These are phyloP conservation scores for Magnusiomyces tetraspermus DNA, from an alignment of 1,139 yeast species.

Conservation along the genomic window DNA sequence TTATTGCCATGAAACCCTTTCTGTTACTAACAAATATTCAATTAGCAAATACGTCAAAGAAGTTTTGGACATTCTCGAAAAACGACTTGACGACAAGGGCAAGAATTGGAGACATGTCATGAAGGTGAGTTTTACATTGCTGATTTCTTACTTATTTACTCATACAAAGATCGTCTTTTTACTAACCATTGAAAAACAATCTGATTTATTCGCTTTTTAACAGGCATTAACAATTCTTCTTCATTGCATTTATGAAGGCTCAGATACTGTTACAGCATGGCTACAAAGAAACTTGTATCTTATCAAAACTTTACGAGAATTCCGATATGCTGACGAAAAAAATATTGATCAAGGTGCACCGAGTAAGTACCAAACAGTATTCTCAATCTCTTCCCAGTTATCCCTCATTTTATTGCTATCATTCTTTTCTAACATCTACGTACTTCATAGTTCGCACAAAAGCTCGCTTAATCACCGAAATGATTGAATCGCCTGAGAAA, in stretches of 20 bases:
- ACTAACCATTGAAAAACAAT: neutral
- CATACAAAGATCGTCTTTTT: neutral
- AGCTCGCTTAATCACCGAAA: constrained; percentile 24
- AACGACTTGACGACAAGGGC: constrained; percentile 78
- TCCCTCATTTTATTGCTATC: neutral
- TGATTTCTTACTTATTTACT: neutral
- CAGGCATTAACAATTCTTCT: constrained; percentile 70
- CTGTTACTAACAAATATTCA: no score
- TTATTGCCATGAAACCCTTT: no score
- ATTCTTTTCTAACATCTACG: neutral
- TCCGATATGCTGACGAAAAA: constrained; percentile 27
- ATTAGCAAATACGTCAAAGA: constrained; percentile 36
- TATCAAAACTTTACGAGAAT: constrained; percentile 59
- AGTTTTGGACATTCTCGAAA: constrained; percentile 78
- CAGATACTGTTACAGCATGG: constrained; percentile 84
- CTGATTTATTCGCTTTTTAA: neutral
- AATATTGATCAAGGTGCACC: constrained; percentile 29
- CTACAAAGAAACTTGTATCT: constrained; percentile 68
- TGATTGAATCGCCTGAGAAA: constrained; percentile 25
- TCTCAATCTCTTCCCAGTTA: neutral
- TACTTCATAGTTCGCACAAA: constrained; percentile 28
- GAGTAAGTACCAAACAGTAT: constrained; percentile 14
- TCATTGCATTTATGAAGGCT: constrained; percentile 75
- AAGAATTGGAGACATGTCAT: constrained; percentile 82
- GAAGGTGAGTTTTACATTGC: constrained; percentile 38